A percentile compares a stretch with the other conserved stretches of the same genome.
Evolutionary conservation across 441 rosid genomes (phyloP).

Genomic region (Gossypium trilobum): DNA sequence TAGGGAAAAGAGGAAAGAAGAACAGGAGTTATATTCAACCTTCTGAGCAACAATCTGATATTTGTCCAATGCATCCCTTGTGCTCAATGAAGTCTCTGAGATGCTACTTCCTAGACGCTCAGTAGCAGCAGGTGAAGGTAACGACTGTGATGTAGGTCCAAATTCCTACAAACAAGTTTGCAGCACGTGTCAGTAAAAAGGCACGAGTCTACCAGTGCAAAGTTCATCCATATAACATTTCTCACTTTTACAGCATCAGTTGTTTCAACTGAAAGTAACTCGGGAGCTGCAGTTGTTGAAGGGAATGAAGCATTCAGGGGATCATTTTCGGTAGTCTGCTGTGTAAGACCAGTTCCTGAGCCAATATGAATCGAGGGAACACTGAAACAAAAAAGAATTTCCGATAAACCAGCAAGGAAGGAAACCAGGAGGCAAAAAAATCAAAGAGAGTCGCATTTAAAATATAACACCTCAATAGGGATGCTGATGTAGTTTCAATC

Average conservation of each 20-base stretch:
- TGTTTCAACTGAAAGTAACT: conserved; percentile 41
- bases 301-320: conserved; percentile 37
- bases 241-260: conserved; percentile 52
- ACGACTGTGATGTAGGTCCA: conserved; percentile 43
- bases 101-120: conserved; percentile 55
- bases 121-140: conserved; percentile 43
- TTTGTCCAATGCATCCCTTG: conserved; percentile 91
- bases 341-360: conserved; percentile 37
- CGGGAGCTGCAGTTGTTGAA: conserved; percentile 41
- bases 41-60: conserved; percentile 74
- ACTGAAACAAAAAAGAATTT: conserved; percentile 32
- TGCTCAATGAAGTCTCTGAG: conserved; percentile 63
- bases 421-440: neutral
- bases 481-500: conserved; percentile 46
- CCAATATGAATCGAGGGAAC: conserved; percentile 43
- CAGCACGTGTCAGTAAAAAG: conserved; percentile 20
- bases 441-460: neutral
- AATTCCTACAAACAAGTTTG: conserved; percentile 39
- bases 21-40: conserved; percentile 31
- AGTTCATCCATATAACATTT: neutral
- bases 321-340: conserved; percentile 41
- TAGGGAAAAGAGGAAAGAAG: neutral
- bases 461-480: conserved; percentile 48
- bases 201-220: neutral
- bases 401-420: conserved; percentile 10